Evolutionary conservation across 805 yeast species (phyloP).

Genomic region (Kuraishia capsulata): DNA sequence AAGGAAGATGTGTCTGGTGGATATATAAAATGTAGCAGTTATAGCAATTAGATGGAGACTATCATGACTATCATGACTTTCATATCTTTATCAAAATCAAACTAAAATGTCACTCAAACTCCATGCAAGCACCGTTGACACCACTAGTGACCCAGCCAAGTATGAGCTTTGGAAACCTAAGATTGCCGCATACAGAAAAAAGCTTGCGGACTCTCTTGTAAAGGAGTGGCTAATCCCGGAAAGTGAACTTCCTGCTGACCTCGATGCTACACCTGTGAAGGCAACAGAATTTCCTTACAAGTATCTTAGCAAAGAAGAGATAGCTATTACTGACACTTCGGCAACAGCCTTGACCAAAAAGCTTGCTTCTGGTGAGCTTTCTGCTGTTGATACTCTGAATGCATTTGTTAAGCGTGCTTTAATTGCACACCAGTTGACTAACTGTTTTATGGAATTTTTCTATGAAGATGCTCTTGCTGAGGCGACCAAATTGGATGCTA

Average conservation of each 20-base stretch:
- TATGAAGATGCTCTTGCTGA: conserved; percentile 52
- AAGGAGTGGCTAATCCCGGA: conserved; percentile 20
- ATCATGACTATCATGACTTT: no score
- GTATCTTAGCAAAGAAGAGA: conserved; percentile 24
- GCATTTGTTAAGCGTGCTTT: conserved; percentile 63
- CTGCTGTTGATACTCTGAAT: conserved; percentile 43
- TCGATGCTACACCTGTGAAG: conserved; percentile 23
- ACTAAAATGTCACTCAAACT: background rate
- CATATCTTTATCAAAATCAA: no score
- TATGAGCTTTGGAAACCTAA: conserved; percentile 37
- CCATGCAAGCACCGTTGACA: background rate
- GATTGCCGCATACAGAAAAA: conserved; percentile 29
- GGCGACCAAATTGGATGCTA: conserved; percentile 50
- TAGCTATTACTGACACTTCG: conserved; percentile 32
- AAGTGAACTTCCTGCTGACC: conserved; percentile 21
- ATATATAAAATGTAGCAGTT: no score
- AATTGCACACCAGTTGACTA: conserved; percentile 55
- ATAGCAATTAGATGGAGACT: no score
- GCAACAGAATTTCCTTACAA: conserved; percentile 21
- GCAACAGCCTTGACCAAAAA: conserved; percentile 31
- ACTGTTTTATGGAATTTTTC: conserved; percentile 43
- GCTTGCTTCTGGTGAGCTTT: conserved; percentile 35
- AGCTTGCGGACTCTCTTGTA: conserved; percentile 13
- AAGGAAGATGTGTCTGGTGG: no score
- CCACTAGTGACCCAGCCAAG: conserved; percentile 22